Percentiles rank a stretch among this genome's conserved stretches.
Evolutionary conservation across 192 early-diverging fungal genomes (phyloP).

Genomic region (Linnemannia schmuckeri): DNA sequence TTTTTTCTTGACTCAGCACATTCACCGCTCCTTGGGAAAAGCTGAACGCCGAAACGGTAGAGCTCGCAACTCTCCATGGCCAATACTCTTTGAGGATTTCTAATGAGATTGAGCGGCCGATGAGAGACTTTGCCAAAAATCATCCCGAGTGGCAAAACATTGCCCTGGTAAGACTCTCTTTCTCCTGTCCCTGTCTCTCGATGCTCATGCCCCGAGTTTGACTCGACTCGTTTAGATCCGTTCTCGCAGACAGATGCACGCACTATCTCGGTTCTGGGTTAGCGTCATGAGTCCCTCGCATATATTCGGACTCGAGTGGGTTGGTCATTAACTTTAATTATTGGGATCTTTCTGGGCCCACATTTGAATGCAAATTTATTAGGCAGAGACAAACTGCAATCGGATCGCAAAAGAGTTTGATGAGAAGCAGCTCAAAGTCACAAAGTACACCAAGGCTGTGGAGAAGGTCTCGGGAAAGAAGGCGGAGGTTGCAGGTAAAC

Average conservation of each 20-base stretch:
- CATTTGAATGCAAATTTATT: neutral
- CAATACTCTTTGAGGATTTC: constrained; percentile 47
- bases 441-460: constrained; percentile 42
- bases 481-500: constrained; percentile 35
- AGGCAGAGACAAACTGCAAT: constrained; percentile 51
- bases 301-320: neutral
- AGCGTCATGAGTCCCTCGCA: neutral
- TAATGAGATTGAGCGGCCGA: constrained; percentile 46
- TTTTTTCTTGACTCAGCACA: constrained; percentile 31
- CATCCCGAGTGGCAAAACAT: constrained; percentile 50
- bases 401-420: constrained; percentile 53
- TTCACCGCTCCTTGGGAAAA: constrained; percentile 49
- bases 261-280: neutral
- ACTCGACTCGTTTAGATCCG: neutral
- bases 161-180: constrained; percentile 31
- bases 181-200: neutral
- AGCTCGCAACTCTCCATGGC: constrained; percentile 43
- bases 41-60: constrained; percentile 32
- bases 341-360: neutral
- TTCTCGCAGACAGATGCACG: neutral
- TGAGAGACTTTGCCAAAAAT: constrained; percentile 36
- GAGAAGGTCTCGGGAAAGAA: constrained; percentile 53
- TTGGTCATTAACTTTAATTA: constrained; percentile 24
- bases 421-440: constrained; percentile 49
- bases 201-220: neutral